These are phyloP conservation scores for Monosporozyma aquatica DNA, from an alignment of 805 yeast genomes.

Conservation along the genomic window DNA sequence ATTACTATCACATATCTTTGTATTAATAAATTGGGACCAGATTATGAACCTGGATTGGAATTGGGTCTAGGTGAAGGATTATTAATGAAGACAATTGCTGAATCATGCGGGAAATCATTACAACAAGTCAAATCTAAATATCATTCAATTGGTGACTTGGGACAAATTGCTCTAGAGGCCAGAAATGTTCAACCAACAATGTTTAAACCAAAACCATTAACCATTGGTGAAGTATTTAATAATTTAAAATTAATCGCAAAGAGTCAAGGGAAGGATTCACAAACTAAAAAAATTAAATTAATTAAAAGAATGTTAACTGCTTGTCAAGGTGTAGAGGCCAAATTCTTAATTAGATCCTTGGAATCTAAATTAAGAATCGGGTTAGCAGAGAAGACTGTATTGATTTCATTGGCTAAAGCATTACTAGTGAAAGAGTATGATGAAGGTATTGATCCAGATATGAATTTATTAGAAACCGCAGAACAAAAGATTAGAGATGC, in stretches of 20 bases:
- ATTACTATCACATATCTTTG: conserved; percentile 71
- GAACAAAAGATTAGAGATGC: conserved; percentile 79
- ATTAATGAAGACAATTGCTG: conserved; percentile 78
- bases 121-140: conserved; percentile 66
- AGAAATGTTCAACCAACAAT: conserved; percentile 81
- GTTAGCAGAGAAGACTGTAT: conserved; percentile 85
- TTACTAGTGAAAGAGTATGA: conserved; percentile 52
- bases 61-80: conserved; percentile 89
- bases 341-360: conserved; percentile 76
- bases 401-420: conserved; percentile 78
- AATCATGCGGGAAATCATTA: conserved; percentile 75
- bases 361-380: conserved; percentile 93
- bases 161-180: conserved; percentile 77
- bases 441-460: conserved; percentile 27
- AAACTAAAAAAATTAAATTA: conserved; percentile 61
- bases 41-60: conserved; percentile 81
- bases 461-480: conserved; percentile 46
- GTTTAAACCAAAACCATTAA: conserved; percentile 83
- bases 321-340: conserved; percentile 80
- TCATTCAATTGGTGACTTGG: conserved; percentile 80
- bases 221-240: conserved; percentile 62
- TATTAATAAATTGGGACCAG: conserved; percentile 88
- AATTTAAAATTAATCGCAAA: conserved; percentile 70
- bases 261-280: conserved; percentile 73
- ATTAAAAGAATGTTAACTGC: conserved; percentile 81